Percentiles rank a stretch among this genome's conserved stretches.
Evolutionary conservation across 192 early-diverging fungal species (phyloP).

Genomic region (Gryganskiella cystojenkinii): DNA sequence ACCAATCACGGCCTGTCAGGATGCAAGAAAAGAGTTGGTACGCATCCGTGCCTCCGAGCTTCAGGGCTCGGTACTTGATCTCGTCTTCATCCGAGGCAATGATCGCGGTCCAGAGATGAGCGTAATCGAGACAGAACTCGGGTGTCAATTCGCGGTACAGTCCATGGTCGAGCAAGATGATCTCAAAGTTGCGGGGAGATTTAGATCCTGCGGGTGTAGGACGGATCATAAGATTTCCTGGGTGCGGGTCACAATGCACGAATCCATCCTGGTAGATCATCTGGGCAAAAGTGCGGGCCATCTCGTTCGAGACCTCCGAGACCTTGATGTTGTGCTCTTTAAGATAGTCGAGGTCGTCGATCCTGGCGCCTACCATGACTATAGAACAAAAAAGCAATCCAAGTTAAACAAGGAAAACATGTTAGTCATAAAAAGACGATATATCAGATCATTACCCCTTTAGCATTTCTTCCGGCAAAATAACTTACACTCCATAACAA

Average conservation of each 20-base stretch:
- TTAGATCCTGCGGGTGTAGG: constrained; percentile 54
- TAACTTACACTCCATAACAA: constrained; percentile 86
- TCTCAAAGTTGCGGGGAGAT: constrained; percentile 83
- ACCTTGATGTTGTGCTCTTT: constrained; percentile 79
- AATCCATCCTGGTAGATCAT: constrained; percentile 92
- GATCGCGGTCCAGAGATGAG: constrained; percentile 87
- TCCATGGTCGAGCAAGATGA: constrained; percentile 91
- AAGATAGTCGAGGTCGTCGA: constrained; percentile 82
- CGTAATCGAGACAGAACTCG: constrained; percentile 84
- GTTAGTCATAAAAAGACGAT: background rate
- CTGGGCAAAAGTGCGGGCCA: constrained; percentile 82
- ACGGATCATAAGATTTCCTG: constrained; percentile 87
- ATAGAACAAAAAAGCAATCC: constrained; percentile 49
- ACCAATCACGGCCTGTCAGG: constrained; percentile 79
- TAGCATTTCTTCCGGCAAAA: constrained; percentile 29
- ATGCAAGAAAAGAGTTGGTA: constrained; percentile 90
- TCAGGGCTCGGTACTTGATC: constrained; percentile 74
- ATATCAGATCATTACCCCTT: background rate
- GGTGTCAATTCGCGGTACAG: constrained; percentile 82
- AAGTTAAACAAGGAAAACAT: too few species aligned
- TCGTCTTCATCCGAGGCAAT: constrained; percentile 79
- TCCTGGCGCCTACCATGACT: constrained; percentile 61
- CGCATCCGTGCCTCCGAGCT: constrained; percentile 74
- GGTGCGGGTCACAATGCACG: constrained; percentile 95
- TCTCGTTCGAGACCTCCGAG: constrained; percentile 75